Base-by-base conservation (phyloP, 1,284 basidiomycete genomes). In the Leccinum pachyderme region DNA sequence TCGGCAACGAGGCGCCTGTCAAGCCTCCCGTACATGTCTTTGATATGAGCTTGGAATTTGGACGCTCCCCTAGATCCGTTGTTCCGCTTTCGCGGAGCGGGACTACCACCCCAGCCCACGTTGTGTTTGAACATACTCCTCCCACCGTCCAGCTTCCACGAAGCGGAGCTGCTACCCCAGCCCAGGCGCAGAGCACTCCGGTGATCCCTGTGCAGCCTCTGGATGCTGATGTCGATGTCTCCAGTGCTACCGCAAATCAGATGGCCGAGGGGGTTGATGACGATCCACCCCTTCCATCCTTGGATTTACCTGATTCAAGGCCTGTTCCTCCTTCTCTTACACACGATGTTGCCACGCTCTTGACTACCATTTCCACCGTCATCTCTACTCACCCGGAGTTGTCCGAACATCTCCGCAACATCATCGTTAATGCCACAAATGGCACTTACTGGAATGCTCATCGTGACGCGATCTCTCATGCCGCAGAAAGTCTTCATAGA, bases 371-470 rank as follows among this genome's bases (percentile, higher is more conserved):
- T 51, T 80, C 77, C 33, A 72, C 66, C 22, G 75, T 83, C 25
- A 70, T 90, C 47, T 71, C 79, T 0, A 69, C 79, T 7, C 86
- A 90, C 62, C 89, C 89, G 3, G 87, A 91, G 60, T 69, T 91
- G 11, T 80, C 84, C 2, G 84, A 87, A 57, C 79, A 78, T 37
- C 64, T 91, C 52, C 82, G 80, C 51, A 84, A 80, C 61, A 80
- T 91, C 44, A 65, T 84, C 35, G 73, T 74, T 51, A 87, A 89
- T 61, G 75, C 84, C 7, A 75, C 78, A 4, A 80, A 75, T 51
- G 88, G 87, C 22, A 72, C 76, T 13, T 91, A 91, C 63, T 90
- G 86, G 87, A 68, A 73, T 43, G 67, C 76, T 27, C 85, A 88
- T 61, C 80, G 83, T 46, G 79, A 81, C 13, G 73, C 79, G 6